Evolutionary conservation across 2,329 filamentous ascomycete genomes (phyloP), one percentile per base, ranked within the genome.

Genomic region (Arthrobotrys iridis): DNA sequence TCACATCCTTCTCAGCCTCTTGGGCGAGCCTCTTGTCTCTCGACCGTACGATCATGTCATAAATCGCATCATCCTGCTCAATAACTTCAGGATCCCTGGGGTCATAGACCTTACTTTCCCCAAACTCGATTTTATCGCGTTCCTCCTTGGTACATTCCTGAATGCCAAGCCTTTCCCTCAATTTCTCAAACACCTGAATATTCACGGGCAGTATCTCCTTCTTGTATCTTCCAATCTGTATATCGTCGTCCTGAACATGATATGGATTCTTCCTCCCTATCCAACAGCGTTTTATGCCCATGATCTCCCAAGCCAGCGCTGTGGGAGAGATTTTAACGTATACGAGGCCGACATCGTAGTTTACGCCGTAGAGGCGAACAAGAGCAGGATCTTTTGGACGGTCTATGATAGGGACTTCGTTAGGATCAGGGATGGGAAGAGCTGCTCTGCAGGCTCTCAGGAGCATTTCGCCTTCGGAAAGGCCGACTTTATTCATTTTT

Each of bases 251-350:
- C 2, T 15, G 48, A 13, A 30, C 37, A 22, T 35, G 37, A 3
- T 4, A 55, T 10, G 20, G 11, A 22, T 43, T 43, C 5, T 6
- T 6, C 22, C 6, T 22, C 20, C n/a, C 18, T 1, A 2, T 2
- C 37, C 37, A n/a, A 5, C 8, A 18, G 15, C 28, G n/a, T 10
- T 63, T 63, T 2, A 46, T 18, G 2, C 35, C 33, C 13, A 66
- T n/a, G n/a, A 63, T 18, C 18, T 75, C 63, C 62, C 63, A 58
- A 2, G 71, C 46, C 1, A 75, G 57, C 8, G 63, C 71, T n/a
- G 11, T 20, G 2, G 71, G 63, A 4, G 26, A 24, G 13, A 75
- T 67, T 2, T 41, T 28, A 8, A 75, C 30, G 35, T 40, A 65
- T 10, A 37, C 28, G 6, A 64, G 22, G 22, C 35, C 10, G 20